Conservation (phyloP, 495 filamentous ascomycete genomes). For the Trichoderma erinaceum region DNA sequence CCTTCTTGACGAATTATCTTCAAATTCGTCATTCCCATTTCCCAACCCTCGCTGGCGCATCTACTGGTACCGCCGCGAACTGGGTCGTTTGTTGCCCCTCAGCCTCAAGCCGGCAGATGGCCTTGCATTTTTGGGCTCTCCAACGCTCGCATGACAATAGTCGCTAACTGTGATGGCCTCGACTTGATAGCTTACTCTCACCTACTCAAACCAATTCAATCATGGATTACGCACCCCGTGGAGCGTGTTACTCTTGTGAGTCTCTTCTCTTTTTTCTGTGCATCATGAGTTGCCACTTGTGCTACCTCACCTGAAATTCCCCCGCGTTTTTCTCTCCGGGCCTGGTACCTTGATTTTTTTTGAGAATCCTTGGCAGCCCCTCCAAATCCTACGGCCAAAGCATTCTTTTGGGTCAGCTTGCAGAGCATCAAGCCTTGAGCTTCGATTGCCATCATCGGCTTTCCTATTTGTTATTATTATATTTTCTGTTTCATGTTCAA, state of each 20-base stretch:
- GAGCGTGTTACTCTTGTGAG: constrained; percentile 17
- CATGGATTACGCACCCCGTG: constrained; percentile 11
- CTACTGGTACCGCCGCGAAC: not conserved
- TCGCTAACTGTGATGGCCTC: not conserved
- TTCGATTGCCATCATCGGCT: not conserved
- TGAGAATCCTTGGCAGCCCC: not conserved
- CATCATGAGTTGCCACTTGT: constrained; percentile 9
- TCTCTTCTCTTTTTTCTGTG: not conserved
- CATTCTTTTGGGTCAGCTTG: not conserved
- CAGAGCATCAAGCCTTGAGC: not conserved
- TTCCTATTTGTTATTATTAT: not conserved
- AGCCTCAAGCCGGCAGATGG: constrained; percentile 11
- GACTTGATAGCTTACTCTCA: not conserved
- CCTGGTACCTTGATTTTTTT: constrained; percentile 5
- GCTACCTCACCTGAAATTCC: constrained; percentile 5
- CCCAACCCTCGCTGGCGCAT: not conserved
- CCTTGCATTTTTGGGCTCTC: not conserved
- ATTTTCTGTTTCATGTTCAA: not conserved
- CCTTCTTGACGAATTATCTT: not conserved
- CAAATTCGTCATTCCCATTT: not conserved
- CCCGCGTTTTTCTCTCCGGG: not conserved
- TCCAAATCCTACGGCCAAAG: not conserved
- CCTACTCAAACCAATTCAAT: constrained; percentile 9
- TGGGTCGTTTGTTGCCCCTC: constrained; percentile 7
- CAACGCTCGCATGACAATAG: not conserved